Evolutionary conservation across 2,329 filamentous ascomycete genomes (phyloP).

Genomic region (Coniella lustricola): DNA sequence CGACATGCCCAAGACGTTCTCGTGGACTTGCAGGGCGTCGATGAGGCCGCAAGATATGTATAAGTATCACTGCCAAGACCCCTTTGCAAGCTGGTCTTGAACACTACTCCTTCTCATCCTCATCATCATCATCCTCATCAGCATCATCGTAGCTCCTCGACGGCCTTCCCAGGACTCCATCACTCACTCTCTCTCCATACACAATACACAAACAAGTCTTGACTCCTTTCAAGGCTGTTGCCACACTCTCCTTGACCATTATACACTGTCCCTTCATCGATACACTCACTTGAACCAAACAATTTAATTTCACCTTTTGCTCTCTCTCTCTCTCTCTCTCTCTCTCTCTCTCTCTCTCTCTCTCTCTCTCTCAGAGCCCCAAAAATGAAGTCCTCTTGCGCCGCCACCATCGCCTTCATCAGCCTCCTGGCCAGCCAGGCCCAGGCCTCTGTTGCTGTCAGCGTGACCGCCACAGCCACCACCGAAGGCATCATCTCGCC

Average conservation of each 20-base stretch:
- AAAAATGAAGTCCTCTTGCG: neutral
- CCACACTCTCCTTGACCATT: too few relatives aligned
- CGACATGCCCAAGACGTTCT: too few relatives aligned
- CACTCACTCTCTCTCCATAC: too few relatives aligned
- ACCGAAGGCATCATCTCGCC: neutral
- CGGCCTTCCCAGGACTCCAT: neutral
- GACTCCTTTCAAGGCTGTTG: too few relatives aligned
- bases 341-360: too few relatives aligned
- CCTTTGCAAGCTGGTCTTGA: too few relatives aligned
- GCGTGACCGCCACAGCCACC: neutral
- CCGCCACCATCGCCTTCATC: neutral
- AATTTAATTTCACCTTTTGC: neutral
- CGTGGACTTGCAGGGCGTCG: too few relatives aligned
- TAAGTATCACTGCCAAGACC: neutral
- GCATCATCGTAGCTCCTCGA: neutral
- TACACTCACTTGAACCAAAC: neutral
- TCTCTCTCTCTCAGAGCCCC: too few relatives aligned
- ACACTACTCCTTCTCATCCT: neutral
- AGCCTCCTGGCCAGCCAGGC: neutral
- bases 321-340: too few relatives aligned
- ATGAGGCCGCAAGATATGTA: neutral
- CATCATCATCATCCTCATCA: neutral
- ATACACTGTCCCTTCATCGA: too few relatives aligned
- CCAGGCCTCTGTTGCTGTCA: neutral
- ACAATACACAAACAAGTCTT: too few relatives aligned